phyloP scores from a whole-genome alignment of 1,284 basidiomycete genomes.

The Trichosporon faecale region DNA sequence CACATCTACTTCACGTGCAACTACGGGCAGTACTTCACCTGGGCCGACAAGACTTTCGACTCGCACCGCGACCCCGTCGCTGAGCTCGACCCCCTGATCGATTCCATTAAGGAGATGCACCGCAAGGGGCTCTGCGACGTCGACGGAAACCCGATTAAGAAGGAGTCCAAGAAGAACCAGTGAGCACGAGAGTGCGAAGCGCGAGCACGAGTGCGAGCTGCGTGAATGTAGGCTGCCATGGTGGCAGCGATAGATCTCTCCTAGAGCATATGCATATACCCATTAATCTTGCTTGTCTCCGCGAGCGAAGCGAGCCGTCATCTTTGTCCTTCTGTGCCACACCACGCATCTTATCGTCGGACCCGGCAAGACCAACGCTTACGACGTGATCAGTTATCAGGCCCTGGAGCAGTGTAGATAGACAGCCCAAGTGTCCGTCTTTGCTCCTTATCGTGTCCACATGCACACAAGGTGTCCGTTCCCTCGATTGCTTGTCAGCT shows the following conservation, averaged over 20 bases:
- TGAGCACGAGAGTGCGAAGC: not conserved
- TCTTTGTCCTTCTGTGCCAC: no score
- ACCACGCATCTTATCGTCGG: no score
- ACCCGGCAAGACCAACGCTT: no score
- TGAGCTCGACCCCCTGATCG: conserved; percentile 79
- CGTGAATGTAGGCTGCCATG: not conserved
- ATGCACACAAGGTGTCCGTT: no score
- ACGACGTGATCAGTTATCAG: no score
- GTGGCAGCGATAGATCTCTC: not conserved
- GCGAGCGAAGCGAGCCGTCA: no score
- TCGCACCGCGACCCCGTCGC: conserved; percentile 85
- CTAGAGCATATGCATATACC: not conserved
- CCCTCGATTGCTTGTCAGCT: no score
- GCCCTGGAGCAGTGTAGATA: no score
- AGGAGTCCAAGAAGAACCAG: conserved; percentile 1
- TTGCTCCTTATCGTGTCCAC: no score
- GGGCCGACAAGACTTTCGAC: conserved; percentile 77
- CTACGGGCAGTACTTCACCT: conserved; percentile 96
- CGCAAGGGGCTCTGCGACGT: conserved; percentile 49
- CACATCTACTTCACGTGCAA: conserved; percentile 95
- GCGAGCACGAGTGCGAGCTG: not conserved
- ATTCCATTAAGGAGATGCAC: conserved; percentile 53
- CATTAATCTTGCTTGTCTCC: not conserved
- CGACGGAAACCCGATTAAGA: conserved; percentile 33
- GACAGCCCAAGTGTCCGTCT: no score